Evolutionary conservation across 169 alveolate species (phyloP).

Genomic region (Sarcocystis neurona): DNA sequence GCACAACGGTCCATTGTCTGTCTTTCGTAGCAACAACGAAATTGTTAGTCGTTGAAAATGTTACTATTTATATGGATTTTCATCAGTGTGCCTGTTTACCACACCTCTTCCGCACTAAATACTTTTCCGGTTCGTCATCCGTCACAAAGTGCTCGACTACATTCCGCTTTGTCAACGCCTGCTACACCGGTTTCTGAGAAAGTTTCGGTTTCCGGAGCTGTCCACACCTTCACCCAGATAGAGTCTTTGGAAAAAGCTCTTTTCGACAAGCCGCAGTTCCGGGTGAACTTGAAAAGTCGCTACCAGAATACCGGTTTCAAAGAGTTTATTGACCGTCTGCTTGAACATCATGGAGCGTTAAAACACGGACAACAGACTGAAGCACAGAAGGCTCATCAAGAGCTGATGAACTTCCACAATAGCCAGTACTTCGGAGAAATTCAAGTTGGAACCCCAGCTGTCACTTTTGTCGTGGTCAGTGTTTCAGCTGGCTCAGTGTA

Average conservation of each 20-base stretch:
- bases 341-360: constrained; percentile 61
- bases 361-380: constrained; percentile 48
- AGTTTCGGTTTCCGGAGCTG: too few species aligned
- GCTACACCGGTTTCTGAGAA: too few species aligned
- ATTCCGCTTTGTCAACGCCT: too few species aligned
- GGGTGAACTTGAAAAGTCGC: constrained; percentile 55
- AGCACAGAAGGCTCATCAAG: constrained; percentile 70
- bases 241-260: constrained; percentile 19
- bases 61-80: too few species aligned
- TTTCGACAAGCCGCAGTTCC: constrained; percentile 50
- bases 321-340: constrained; percentile 58
- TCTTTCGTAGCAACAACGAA: too few species aligned
- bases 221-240: background rate
- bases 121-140: too few species aligned
- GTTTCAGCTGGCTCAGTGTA: background rate
- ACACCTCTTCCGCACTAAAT: too few species aligned
- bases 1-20: too few species aligned
- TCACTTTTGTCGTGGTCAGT: constrained; percentile 82
- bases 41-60: too few species aligned
- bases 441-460: constrained; percentile 87
- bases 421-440: constrained; percentile 90
- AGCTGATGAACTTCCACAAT: constrained; percentile 85
- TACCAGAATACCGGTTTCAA: constrained; percentile 58
- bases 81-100: too few species aligned
- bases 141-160: too few species aligned